These are phyloP conservation scores for Apophysomyces elegans DNA, from an alignment of 371 early-diverging fungal species.

Conservation along the genomic window DNA sequence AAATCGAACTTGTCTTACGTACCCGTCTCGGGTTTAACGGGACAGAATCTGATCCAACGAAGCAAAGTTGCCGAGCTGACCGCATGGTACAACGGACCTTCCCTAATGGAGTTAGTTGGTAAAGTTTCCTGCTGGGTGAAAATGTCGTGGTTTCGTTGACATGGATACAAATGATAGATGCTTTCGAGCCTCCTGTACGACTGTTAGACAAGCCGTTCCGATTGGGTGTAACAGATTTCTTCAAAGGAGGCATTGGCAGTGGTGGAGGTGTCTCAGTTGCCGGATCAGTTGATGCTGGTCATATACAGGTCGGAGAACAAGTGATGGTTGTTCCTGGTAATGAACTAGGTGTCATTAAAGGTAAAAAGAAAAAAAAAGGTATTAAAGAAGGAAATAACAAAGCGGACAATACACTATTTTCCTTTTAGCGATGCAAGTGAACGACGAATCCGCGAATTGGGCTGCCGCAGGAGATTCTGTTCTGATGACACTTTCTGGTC, in stretches of 20 bases:
- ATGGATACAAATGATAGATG: conserved; percentile 44
- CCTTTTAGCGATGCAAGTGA: conserved; percentile 67
- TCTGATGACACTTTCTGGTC: conserved; percentile 71
- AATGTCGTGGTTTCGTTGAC: conserved; percentile 4
- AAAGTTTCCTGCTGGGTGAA: conserved; percentile 1
- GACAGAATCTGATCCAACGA: conserved; percentile 75
- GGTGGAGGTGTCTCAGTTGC: conserved; percentile 76
- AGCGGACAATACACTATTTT: not conserved
- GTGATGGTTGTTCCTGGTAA: conserved; percentile 83
- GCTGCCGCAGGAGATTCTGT: conserved; percentile 95
- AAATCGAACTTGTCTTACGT: conserved; percentile 74
- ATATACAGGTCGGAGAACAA: conserved; percentile 85
- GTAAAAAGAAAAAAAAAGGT: conserved; percentile 35
- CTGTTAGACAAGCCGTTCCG: conserved; percentile 81
- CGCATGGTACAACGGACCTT: conserved; percentile 75
- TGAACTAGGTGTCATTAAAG: conserved; percentile 78
- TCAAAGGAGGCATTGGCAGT: conserved; percentile 78
- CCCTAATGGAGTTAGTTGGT: conserved; percentile 68
- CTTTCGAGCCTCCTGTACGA: conserved; percentile 74
- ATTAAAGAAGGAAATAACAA: not conserved
- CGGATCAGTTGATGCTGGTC: conserved; percentile 88
- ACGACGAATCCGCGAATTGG: conserved; percentile 77
- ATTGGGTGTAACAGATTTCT: conserved; percentile 84
- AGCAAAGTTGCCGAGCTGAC: conserved; percentile 35
- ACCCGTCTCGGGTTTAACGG: conserved; percentile 90